Base-by-base conservation (phyloP, 2,329 filamentous ascomycete genomes). In the Pleomassaria siparia region DNA sequence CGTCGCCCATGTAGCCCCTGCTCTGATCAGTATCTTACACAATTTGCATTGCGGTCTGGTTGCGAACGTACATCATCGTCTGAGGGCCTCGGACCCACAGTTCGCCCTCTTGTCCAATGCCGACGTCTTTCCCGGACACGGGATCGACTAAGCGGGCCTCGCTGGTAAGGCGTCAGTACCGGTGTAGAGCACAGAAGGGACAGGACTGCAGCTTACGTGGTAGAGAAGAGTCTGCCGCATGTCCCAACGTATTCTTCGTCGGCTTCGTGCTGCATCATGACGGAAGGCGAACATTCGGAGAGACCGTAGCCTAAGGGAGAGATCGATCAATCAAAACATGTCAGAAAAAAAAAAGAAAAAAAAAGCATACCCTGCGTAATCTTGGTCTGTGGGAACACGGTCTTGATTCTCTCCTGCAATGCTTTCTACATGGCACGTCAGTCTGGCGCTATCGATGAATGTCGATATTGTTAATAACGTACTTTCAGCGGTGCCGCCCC, bases 61-160 rank as follows among this genome's bases (percentile, higher is more conserved):
- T 29, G 12, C 4, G n/a, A 29, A 28, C 37, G 8, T 18, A 41
- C 39, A 51, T 51, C 49, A 51, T 51, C 8, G 29, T 51, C 29
- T 51, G 49, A 8, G 49, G 49, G 3, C 60, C 60, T 16, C 60
- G 50, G 0, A 44, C 58, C 63, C 64, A 67, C 6, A 66, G 41
- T 40, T 66, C 64, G 26, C 64, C 63, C 30, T 60, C 57, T 33
- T 56, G 44, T 13, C 59, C 56, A 20, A 50, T 55, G 6, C 40
- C 16, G 4, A 67, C 63, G 16, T 67, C 56, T 40, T 51, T 43
- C 7, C 60, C 44, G 7, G 60, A 59, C 2, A 57, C 53, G 1
- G 59, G 55, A 42, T 66, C 58, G 8, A 67, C 62, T 7, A 66
- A 49, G 11, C 63, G 50, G 3, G 46, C 62, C 13, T 59, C 46